A percentile compares a stretch with the other conserved stretches of the same genome.
Evolutionary conservation across 2,329 filamentous ascomycete species (phyloP).

Genomic region (Tricladium varicosporioides): DNA sequence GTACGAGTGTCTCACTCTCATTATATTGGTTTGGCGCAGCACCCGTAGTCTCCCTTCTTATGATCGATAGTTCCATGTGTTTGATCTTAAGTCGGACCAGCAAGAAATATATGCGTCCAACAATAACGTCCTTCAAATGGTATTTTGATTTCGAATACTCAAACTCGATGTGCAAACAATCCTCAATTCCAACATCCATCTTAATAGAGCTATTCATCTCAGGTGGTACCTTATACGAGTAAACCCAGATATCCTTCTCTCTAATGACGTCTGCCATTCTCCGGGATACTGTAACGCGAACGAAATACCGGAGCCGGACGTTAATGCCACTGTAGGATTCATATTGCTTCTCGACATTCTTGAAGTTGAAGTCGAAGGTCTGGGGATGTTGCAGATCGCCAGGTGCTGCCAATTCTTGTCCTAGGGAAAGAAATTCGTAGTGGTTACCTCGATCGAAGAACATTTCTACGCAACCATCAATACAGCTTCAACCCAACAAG

Average conservation of each 20-base stretch:
- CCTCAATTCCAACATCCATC: conserved; percentile 99
- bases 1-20: conserved; percentile 95
- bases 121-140: conserved; percentile 98
- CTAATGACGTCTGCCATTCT: conserved; percentile 97
- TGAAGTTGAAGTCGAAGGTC: conserved; percentile 99
- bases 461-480: conserved; percentile 70
- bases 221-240: conserved; percentile 95
- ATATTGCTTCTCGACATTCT: conserved; percentile 99
- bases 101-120: conserved; percentile 97
- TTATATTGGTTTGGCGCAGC: conserved; percentile 98
- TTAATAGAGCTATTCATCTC: conserved; percentile 99
- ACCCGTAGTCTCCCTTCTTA: conserved; percentile 92
- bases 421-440: conserved; percentile 96
- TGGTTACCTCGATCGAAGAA: conserved; percentile 99
- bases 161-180: conserved; percentile 98
- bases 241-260: conserved; percentile 99
- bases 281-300: conserved; percentile 92
- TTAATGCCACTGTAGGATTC: conserved; percentile 99
- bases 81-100: conserved; percentile 98
- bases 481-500: not conserved
- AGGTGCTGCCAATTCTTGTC: conserved; percentile 93
- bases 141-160: conserved; percentile 99
- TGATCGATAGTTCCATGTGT: conserved; percentile 99
- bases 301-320: conserved; percentile 97
- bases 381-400: conserved; percentile 98